Evolutionary conservation across 306 rosid genomes (phyloP), one percentile per base, ranked within the genome.

Genomic region (Prunus mira): DNA sequence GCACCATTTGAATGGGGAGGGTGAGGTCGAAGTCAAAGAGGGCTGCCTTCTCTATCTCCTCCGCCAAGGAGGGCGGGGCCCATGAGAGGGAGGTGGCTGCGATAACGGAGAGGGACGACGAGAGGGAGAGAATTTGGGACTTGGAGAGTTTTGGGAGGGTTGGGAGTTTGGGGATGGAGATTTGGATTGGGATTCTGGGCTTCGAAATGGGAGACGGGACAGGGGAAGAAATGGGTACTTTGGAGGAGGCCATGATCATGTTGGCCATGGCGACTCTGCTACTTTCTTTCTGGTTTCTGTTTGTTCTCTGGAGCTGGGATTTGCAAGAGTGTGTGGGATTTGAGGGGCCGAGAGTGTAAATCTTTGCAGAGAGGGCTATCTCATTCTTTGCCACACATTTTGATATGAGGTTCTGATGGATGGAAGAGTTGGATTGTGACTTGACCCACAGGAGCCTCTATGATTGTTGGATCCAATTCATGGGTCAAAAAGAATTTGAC

Each of bases 1-100:
- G 89, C 2, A 56, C 93, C 78, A 81, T 73, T 71, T 92, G 90
- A 43, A 95, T 87, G 20, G 97, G 99, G 15, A 95, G 85, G 5
- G 99, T 95, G 60, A 95, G 87, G 73, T 95, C 87, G 91, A 95
- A 95, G 71, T 95, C 98, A 73, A 95, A 95, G 2, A 95, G 93
- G 0, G 98, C 97, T 2, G 97, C 98, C 77, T 92, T 92, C 76
- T 92, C 99, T 1, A 92, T 79, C 71, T 87, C 89, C 19, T 0
- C 91, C 0, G 97, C 97, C 1, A 89, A 63, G 1, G 91, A 92
- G 1, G 97, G 96, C 0, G 91, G 93, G 1, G 93, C 91, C 3
- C 84, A 20, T 25, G 91, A 46, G 10, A 90, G 82, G 0, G 97
- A 83, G 43, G 84, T 66, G 13, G 90, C 87, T 4, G 90, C 89